Evolutionary conservation across 345 rosid species (phyloP), one percentile per base, ranked within the genome.

Genomic region (Cardamine chenopodiifolia): DNA sequence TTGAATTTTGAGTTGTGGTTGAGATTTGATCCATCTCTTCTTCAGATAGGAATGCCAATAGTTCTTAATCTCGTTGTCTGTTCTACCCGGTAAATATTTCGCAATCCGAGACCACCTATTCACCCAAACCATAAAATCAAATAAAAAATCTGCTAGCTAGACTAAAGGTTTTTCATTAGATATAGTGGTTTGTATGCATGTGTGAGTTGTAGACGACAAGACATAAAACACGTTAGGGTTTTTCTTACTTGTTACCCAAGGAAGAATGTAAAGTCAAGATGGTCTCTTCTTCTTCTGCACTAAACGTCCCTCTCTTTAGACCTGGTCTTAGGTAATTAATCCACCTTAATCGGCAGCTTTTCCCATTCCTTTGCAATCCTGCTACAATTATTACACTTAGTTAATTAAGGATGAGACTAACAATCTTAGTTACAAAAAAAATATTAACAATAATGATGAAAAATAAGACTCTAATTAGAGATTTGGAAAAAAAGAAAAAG

Each of bases 331-430:
- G 76, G 80, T 94, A 91, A 83, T 94, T 94, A 57, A 91, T 89
- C 97, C 98, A 94, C 66, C 98, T 88, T 45, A 94, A 70, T 35
- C 98, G 81, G 79, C 97, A 94, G 76, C 98, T 94, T 82, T 94
- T 94, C 40, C 98, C 98, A 69, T 90, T 94, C 76, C 98, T 90
- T 67, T 86, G 92, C 82, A 91, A 66, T 4, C 98, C 98, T 94
- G 87, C 8, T 17, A 44, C 15, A 9, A 25, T 8, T 7, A 62
- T 42, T 26, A 40, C 14, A 15, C 8, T 40, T 62, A 25, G 52
- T 40, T 14, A 55, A 53, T 35, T 15, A 58, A 56, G 6, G 49
- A 39, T 44, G 22, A 3, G 58, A 50, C 2, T 49, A 66, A 32
- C 18, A 50, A 19, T 23, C 39, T 34, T 34, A 34, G 39, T 9